These are phyloP conservation scores for Chamaenerion angustifolium DNA, from an alignment of 345 rosid genomes.

Conservation along the genomic window DNA sequence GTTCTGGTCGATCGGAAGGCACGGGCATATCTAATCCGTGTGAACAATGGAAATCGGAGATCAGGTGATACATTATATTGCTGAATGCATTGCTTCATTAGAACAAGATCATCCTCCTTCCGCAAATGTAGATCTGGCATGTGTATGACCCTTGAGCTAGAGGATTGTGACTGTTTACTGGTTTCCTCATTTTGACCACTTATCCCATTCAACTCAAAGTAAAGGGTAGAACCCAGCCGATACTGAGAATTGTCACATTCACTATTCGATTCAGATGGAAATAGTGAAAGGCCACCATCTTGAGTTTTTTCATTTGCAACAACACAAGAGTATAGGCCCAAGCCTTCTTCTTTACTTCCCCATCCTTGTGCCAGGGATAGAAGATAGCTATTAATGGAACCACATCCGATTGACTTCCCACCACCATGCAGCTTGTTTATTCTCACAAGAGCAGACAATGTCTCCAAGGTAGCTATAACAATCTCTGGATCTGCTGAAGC, in stretches of 20 bases:
- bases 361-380: constrained; percentile 92
- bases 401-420: constrained; percentile 81
- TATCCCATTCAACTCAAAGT: constrained; percentile 71
- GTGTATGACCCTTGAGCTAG: constrained; percentile 45
- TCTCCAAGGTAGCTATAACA: constrained; percentile 77
- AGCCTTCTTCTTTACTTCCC: constrained; percentile 98
- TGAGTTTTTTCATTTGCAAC: constrained; percentile 75
- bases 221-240: constrained; percentile 71
- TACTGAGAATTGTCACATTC: constrained; percentile 46
- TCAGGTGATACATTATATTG: constrained; percentile 60
- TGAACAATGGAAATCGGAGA: constrained; percentile 72
- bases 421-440: constrained; percentile 82
- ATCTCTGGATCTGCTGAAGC: constrained; percentile 93
- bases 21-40: constrained; percentile 85
- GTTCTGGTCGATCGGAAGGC: constrained; percentile 74
- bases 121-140: constrained; percentile 66
- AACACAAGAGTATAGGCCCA: constrained; percentile 83
- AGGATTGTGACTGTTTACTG: constrained; percentile 16
- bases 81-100: constrained; percentile 77
- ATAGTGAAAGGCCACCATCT: constrained; percentile 71
- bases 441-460: constrained; percentile 76
- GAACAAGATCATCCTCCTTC: constrained; percentile 69
- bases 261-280: constrained; percentile 59
- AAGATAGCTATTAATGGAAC: constrained; percentile 65
- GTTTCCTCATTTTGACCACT: constrained; percentile 31